A percentile compares a stretch with the other conserved stretches of the same genome.
These are phyloP conservation scores for Hibiscus syriacus DNA, from an alignment of 345 rosid species.

Conservation along the genomic window DNA sequence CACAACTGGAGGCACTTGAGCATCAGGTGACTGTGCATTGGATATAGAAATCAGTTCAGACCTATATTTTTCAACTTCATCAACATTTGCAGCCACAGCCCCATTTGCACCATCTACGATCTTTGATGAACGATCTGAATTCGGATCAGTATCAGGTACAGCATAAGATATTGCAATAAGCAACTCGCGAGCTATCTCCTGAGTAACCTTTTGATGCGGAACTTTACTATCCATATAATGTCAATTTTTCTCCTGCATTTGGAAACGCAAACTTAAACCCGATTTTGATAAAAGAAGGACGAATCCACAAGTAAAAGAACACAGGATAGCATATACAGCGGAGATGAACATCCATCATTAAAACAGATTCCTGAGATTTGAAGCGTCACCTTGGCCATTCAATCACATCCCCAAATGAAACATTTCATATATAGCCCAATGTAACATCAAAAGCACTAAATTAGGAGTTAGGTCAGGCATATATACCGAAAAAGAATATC, in stretches of 20 bases:
- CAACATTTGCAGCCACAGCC: not conserved
- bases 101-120: not conserved
- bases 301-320: not conserved
- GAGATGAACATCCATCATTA: not conserved
- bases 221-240: slow-evolving; percentile 10
- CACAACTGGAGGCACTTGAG: not conserved
- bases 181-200: slow-evolving; percentile 9
- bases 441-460: not conserved
- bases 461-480: not conserved
- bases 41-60: slow-evolving; percentile 9
- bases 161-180: slow-evolving; percentile 8
- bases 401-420: not conserved
- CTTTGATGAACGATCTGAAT: not conserved
- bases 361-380: not conserved
- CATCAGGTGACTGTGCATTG: not conserved
- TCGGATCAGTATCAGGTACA: not conserved
- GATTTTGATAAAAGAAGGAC: not conserved
- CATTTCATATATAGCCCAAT: not conserved
- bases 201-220: not conserved
- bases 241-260: not conserved
- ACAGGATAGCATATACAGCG: not conserved
- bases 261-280: not conserved
- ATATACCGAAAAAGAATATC: not conserved
- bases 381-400: not conserved
- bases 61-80: slow-evolving; percentile 2